Conservation (phyloP, 2,329 filamentous ascomycete genomes). For the Aschersonia sp. region DNA sequence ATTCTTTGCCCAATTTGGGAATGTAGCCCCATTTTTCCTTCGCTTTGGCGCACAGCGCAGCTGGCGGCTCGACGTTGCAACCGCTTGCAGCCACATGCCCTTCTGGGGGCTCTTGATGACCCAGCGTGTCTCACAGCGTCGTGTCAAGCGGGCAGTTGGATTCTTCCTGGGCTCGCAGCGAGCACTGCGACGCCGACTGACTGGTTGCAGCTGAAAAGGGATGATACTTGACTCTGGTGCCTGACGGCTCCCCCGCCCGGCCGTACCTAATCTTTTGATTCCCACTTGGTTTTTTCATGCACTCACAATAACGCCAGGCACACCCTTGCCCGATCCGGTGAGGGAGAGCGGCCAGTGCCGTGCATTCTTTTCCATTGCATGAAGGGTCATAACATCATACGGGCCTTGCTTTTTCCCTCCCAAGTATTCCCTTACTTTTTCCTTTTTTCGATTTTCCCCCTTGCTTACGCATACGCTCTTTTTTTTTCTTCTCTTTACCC, state of each 20-base stretch:
- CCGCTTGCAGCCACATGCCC: neutral
- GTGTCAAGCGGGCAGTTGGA: neutral
- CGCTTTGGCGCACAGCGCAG: neutral
- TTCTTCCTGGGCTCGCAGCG: neutral
- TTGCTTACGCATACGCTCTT: neutral
- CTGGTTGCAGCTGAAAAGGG: neutral
- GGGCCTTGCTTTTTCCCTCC: neutral
- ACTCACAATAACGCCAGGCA: slow-evolving; percentile 2
- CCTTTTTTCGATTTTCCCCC: neutral
- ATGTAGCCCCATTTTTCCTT: neutral
- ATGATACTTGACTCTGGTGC: slow-evolving; percentile 1
- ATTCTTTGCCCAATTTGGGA: neutral
- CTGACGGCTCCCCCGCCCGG: slow-evolving; percentile 1
- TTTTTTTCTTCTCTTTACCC: neutral
- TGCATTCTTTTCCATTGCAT: neutral
- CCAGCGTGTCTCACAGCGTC: too few relatives aligned
- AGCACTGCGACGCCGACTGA: neutral
- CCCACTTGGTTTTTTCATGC: slow-evolving; percentile 3
- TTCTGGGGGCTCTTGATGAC: neutral
- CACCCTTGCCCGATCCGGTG: slow-evolving; percentile 4
- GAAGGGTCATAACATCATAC: too few relatives aligned
- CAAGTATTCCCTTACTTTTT: neutral
- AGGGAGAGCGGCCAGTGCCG: slow-evolving; percentile 1
- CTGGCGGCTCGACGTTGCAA: neutral
- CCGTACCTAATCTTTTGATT: slow-evolving; percentile 1